Evolutionary conservation across 164 flowering plant genomes (phyloP).

Genomic region (Paratinospora sagittata): DNA sequence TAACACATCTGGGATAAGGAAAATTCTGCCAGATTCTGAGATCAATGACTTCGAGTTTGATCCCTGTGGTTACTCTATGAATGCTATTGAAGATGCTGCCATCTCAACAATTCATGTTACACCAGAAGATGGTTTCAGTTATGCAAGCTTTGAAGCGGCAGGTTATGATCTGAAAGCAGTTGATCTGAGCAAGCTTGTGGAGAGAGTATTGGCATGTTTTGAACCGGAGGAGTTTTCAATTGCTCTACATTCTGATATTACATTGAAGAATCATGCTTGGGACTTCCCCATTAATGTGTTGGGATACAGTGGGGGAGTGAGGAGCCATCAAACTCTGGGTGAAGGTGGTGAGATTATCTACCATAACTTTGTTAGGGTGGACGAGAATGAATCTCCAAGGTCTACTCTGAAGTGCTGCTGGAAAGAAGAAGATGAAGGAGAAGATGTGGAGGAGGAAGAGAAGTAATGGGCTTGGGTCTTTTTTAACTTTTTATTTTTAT

Average conservation of each 20-base stretch:
- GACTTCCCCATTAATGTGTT: slow-evolving; percentile 24
- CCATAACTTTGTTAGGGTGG: slow-evolving; percentile 32
- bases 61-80: slow-evolving; percentile 93
- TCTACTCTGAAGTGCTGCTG: slow-evolving; percentile 42
- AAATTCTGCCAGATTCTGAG: slow-evolving; percentile 61
- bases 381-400: slow-evolving; percentile 31
- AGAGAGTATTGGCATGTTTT: slow-evolving; percentile 68
- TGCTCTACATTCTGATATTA: slow-evolving; percentile 42
- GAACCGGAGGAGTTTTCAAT: slow-evolving; percentile 62
- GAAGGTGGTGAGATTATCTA: slow-evolving; percentile 37
- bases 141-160: slow-evolving; percentile 74
- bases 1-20: slow-evolving; percentile 52
- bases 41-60: slow-evolving; percentile 83
- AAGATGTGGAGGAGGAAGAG: no score
- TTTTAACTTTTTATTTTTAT: neutral
- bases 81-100: slow-evolving; percentile 53
- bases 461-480: slow-evolving; percentile 1
- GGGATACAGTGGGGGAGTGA: slow-evolving; percentile 36
- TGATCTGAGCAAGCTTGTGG: slow-evolving; percentile 36
- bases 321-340: slow-evolving; percentile 31
- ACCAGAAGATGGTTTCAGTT: slow-evolving; percentile 90
- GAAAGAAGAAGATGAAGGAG: slow-evolving; percentile 40
- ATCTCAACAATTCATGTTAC: slow-evolving; percentile 88
- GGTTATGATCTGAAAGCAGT: slow-evolving; percentile 48
- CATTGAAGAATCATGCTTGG: neutral